Conservation (phyloP, 1,139 yeast species). For the Candida gigantensis region DNA sequence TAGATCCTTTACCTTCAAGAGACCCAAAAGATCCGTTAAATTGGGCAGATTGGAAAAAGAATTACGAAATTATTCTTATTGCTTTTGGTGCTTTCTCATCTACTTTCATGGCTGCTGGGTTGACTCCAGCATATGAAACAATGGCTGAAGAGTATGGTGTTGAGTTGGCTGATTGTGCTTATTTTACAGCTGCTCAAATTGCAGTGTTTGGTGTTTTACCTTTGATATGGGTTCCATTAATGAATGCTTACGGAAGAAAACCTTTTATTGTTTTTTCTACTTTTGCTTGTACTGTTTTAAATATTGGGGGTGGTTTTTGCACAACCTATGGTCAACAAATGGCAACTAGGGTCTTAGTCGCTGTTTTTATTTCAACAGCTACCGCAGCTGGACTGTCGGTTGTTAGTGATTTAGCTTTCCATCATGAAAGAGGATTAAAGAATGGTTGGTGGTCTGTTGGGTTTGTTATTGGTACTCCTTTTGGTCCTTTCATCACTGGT, state of each 20-base stretch:
- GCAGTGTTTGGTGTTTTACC: slow-evolving; percentile 21
- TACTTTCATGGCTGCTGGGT: slow-evolving; percentile 21
- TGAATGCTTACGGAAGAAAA: slow-evolving; percentile 19
- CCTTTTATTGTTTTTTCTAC: slow-evolving; percentile 13
- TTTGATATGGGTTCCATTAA: slow-evolving; percentile 22
- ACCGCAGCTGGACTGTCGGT: slow-evolving; percentile 18
- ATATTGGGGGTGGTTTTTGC: slow-evolving; percentile 19
- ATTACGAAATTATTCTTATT: slow-evolving; percentile 16
- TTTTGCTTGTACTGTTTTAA: slow-evolving; percentile 15
- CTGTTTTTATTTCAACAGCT: slow-evolving; percentile 17
- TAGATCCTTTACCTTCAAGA: slow-evolving; percentile 19
- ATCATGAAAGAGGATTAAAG: slow-evolving; percentile 19
- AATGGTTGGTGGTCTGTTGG: slow-evolving; percentile 22
- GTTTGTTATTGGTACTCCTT: slow-evolving; percentile 18
- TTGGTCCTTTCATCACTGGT: slow-evolving; percentile 20
- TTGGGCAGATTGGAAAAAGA: slow-evolving; percentile 19
- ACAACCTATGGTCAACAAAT: slow-evolving; percentile 18
- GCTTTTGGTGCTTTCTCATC: slow-evolving; percentile 18
- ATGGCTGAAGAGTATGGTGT: slow-evolving; percentile 16
- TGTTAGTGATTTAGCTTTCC: slow-evolving; percentile 18
- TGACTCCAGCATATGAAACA: slow-evolving; percentile 18
- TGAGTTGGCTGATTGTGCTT: slow-evolving; percentile 16
- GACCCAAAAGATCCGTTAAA: slow-evolving; percentile 20
- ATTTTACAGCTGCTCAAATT: slow-evolving; percentile 21
- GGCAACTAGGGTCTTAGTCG: slow-evolving; percentile 19